Evolutionary conservation across 495 filamentous ascomycete species (phyloP), one percentile per base, ranked within the genome.

Genomic region (Penicillium goetzii): DNA sequence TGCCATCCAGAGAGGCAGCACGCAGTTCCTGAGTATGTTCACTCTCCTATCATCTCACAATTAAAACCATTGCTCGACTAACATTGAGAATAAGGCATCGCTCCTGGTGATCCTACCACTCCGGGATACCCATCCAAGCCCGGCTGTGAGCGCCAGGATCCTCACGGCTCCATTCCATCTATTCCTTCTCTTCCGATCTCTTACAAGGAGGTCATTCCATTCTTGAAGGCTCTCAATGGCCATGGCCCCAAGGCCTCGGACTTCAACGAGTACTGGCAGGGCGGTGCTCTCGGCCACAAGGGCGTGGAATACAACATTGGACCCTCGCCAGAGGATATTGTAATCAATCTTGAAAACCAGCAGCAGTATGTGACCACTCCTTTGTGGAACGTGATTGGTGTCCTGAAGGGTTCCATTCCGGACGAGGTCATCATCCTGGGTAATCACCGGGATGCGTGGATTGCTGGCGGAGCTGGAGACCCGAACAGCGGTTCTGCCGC

Each of bases 111-210:
- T 68, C 86, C 89, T 58, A 98, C 95, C 3, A 99, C 95, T 0
- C 92, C 92, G 21, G 96, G 96, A 28, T 97, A 95, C 68, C 91
- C 95, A 40, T 97, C 93, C 0, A 93, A 94, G 72, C 95, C 93
- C 10, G 96, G 90, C 26, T 91, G 83, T 11, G 89, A 90, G n/a
- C 87, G 95, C 21, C 80, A 87, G 66, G 87, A 92, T 49, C 86
- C 88, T 8, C 79, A 90, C 25, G 72, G 78, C 23, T 79, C 83
- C 4, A 92, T 91, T 51, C 92, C 95, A 0, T 88, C 85, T 25
- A 97, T 98, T 57, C 95, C 95, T 0, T 98, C 96, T 0, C 76
- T 97, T 11, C 95, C 95, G 2, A 89, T 99, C 36, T 99, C 95
- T 0, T 98, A 96, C 72, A 69, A 77, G 6, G 95, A 98, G 62